These are phyloP conservation scores for Podila clonocystis DNA, from an alignment of 192 early-diverging fungal genomes.

Conservation along the genomic window DNA sequence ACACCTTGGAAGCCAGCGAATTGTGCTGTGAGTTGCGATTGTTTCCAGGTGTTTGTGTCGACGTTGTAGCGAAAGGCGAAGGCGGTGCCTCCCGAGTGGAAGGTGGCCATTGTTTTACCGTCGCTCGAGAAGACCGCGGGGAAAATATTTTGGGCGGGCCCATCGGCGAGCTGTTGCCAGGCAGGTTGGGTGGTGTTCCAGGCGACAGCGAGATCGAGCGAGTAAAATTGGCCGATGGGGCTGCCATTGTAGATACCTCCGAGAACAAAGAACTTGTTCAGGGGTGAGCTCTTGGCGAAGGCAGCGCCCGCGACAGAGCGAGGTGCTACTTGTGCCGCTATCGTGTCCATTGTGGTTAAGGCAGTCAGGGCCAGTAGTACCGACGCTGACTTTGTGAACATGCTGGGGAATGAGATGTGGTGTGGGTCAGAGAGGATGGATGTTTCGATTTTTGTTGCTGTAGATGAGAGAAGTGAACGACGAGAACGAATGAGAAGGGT, in stretches of 20 bases:
- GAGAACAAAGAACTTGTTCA: not conserved
- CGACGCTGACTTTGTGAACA: too few relatives aligned
- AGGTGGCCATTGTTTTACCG: conserved; percentile 30
- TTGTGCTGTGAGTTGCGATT: not conserved
- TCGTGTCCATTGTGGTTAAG: too few relatives aligned
- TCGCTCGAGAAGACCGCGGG: conserved; percentile 28
- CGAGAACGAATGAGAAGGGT: not conserved
- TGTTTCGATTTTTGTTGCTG: too few relatives aligned
- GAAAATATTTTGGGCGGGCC: conserved; percentile 6
- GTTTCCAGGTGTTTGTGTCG: conserved; percentile 5
- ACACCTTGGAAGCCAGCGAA: conserved; percentile 13
- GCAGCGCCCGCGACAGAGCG: not conserved
- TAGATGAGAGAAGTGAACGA: not conserved
- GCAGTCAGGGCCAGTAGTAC: too few relatives aligned
- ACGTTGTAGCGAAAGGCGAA: conserved; percentile 19
- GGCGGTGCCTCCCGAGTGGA: not conserved
- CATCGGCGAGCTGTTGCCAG: conserved; percentile 16
- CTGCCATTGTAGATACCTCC: not conserved
- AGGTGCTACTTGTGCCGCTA: not conserved
- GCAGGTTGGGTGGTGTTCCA: conserved; percentile 18
- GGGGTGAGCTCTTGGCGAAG: not conserved
- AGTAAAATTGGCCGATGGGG: conserved; percentile 20
- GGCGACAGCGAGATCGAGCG: conserved; percentile 22
- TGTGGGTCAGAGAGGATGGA: too few relatives aligned
- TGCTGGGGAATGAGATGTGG: too few relatives aligned